Conservation (phyloP, 1,284 basidiomycete species). For the Neonothopanus nambi region DNA sequence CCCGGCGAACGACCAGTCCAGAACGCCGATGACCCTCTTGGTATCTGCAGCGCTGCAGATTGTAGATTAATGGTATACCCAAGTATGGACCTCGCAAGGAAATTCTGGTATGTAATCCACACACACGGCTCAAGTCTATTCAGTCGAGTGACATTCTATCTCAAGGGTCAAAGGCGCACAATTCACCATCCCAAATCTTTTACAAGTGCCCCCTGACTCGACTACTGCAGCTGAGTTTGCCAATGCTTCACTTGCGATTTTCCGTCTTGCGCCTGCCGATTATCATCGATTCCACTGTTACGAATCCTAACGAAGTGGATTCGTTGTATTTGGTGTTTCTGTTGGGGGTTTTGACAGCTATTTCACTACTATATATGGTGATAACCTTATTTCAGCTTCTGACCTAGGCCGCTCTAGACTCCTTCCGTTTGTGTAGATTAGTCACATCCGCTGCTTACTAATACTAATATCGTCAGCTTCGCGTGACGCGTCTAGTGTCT, state of each 20-base stretch:
- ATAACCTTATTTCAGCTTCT: no score
- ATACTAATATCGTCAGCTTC: no score
- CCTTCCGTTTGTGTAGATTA: no score
- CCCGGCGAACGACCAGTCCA: slow-evolving; percentile 68
- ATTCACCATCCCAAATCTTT: slow-evolving; percentile 66
- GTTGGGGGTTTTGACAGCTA: no score
- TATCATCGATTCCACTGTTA: slow-evolving; percentile 88
- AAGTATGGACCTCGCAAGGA: slow-evolving; percentile 57
- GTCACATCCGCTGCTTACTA: no score
- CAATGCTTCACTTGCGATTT: slow-evolving; percentile 61
- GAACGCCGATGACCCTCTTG: slow-evolving; percentile 50
- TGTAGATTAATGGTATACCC: slow-evolving; percentile 73
- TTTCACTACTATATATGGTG: no score
- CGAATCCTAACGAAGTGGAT: no score
- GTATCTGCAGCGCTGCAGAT: slow-evolving; percentile 73
- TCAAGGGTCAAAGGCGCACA: slow-evolving; percentile 75
- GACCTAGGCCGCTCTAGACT: no score
- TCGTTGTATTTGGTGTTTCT: no score
- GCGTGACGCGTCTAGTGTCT: no score
- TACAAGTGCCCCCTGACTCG: slow-evolving; percentile 43
- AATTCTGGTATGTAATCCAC: slow-evolving; percentile 55
- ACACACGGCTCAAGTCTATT: no score
- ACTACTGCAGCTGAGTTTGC: slow-evolving; percentile 42
- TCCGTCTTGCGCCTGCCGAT: slow-evolving; percentile 79
- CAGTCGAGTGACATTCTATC: no score